A percentile compares a stretch with the other conserved stretches of the same genome.
Conservation (phyloP, 495 filamentous ascomycete species). For the Halenospora varia region DNA sequence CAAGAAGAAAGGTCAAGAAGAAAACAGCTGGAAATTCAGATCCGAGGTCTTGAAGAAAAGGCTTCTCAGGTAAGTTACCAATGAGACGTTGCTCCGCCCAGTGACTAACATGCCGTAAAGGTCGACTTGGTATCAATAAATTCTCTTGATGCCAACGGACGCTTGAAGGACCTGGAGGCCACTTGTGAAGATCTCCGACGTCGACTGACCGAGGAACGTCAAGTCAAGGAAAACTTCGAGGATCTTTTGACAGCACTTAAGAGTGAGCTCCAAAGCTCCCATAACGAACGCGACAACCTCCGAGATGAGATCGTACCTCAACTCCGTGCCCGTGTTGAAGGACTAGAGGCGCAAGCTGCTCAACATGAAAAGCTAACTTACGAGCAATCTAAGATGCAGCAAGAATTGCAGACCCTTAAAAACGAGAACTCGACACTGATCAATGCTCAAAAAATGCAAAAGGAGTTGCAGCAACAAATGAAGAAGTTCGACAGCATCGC, state of each 20-base stretch:
- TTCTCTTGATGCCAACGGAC: conserved; percentile 43
- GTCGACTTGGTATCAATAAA: conserved; percentile 42
- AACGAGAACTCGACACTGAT: conserved; percentile 33
- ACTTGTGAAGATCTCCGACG: conserved; percentile 76
- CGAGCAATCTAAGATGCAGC: conserved; percentile 73
- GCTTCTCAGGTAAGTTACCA: conserved; percentile 46
- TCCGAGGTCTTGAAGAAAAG: conserved; percentile 73
- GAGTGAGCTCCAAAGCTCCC: conserved; percentile 72
- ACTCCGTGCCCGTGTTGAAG: conserved; percentile 67
- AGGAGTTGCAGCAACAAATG: conserved; percentile 45
- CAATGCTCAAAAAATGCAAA: conserved; percentile 50
- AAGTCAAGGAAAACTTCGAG: conserved; percentile 90
- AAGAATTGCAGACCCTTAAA: conserved; percentile 68
- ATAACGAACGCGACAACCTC: conserved; percentile 87
- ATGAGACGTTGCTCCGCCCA: conserved; percentile 1
- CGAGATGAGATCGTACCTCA: conserved; percentile 81
- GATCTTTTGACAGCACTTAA: conserved; percentile 82
- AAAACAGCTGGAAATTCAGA: conserved; percentile 72
- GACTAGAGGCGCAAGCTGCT: conserved; percentile 63
- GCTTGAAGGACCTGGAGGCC: conserved; percentile 71
- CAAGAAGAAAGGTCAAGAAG: conserved; percentile 78
- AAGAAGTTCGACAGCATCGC: conserved; percentile 55
- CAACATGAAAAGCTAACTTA: conserved; percentile 66
- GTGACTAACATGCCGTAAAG: conserved; percentile 15
- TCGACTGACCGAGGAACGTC: conserved; percentile 77